phyloP scores from a whole-genome alignment of 23 red algal genomes.

The Gracilaria gracilis region DNA sequence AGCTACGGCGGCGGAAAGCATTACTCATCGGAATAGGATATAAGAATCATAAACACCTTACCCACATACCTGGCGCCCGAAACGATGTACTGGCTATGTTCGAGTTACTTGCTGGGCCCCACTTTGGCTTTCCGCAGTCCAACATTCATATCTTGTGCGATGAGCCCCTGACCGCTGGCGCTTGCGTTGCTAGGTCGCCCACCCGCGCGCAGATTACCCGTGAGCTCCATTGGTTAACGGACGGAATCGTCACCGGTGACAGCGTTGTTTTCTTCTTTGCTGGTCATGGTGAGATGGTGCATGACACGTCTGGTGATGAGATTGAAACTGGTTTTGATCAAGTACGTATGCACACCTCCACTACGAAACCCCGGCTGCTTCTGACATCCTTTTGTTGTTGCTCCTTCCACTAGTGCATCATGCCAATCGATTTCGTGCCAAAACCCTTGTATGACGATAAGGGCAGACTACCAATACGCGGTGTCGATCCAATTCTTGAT shows the following conservation, averaged over 20 bases:
- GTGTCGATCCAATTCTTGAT: slow-evolving; percentile 53
- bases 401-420: slow-evolving; percentile 40
- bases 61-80: slow-evolving; percentile 35
- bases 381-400: neutral
- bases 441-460: slow-evolving; percentile 27
- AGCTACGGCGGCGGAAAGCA: slow-evolving; percentile 60
- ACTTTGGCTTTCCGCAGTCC: slow-evolving; percentile 58
- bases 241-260: slow-evolving; percentile 43
- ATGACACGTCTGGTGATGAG: slow-evolving; percentile 66
- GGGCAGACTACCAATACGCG: neutral
- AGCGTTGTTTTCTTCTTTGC: slow-evolving; percentile 74
- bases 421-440: slow-evolving; percentile 64
- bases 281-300: slow-evolving; percentile 63
- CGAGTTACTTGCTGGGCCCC: slow-evolving; percentile 38
- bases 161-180: slow-evolving; percentile 5
- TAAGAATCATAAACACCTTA: slow-evolving; percentile 41
- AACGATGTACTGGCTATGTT: slow-evolving; percentile 68
- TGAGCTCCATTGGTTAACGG: slow-evolving; percentile 56
- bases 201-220: slow-evolving; percentile 30
- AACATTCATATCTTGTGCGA: slow-evolving; percentile 47
- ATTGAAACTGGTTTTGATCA: slow-evolving; percentile 71
- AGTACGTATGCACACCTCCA: slow-evolving; percentile 12
- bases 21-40: slow-evolving; percentile 65
- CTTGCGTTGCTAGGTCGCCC: neutral
- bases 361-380: neutral